Percentiles rank a stretch among this genome's conserved stretches.
These are phyloP conservation scores for Neurospora crassa DNA, from an alignment of 2,329 filamentous ascomycete genomes.

Conservation along the genomic window DNA sequence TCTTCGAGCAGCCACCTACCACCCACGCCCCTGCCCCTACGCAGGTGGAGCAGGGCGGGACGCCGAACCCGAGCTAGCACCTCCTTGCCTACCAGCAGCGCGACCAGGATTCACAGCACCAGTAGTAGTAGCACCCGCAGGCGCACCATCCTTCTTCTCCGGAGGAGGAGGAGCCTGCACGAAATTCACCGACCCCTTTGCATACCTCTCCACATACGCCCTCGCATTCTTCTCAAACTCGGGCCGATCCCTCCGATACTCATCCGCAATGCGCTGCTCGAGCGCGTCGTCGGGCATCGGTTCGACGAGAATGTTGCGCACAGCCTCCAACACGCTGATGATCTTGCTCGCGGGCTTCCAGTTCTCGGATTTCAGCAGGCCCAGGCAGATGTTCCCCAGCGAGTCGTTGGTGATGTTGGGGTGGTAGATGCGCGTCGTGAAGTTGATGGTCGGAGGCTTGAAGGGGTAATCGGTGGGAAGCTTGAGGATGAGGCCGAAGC, in stretches of 20 bases:
- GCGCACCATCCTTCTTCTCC: neutral
- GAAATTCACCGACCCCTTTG: conserved; percentile 35
- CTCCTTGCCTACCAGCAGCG: neutral
- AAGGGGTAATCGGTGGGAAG: conserved; percentile 82
- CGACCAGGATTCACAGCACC: neutral
- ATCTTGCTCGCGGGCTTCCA: conserved; percentile 88
- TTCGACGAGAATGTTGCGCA: conserved; percentile 64
- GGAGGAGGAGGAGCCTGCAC: conserved; percentile 13
- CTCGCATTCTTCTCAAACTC: conserved; percentile 67
- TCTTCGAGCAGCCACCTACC: neutral
- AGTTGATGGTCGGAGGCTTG: conserved; percentile 72
- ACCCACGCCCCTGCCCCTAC: neutral
- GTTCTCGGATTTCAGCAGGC: conserved; percentile 71
- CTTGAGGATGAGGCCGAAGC: conserved; percentile 61
- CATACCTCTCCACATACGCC: conserved; percentile 67
- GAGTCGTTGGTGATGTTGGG: conserved; percentile 87
- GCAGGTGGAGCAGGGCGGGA: neutral
- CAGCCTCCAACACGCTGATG: conserved; percentile 63
- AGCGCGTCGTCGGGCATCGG: conserved; percentile 86
- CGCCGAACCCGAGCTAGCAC: neutral
- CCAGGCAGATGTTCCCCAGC: conserved; percentile 76
- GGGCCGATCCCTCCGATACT: conserved; percentile 59
- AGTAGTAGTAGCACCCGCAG: neutral
- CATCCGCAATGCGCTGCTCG: conserved; percentile 75
- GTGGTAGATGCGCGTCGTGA: conserved; percentile 89